These are phyloP conservation scores for Fistulinella cinereoalba DNA, from an alignment of 1,284 basidiomycete genomes.

Conservation along the genomic window DNA sequence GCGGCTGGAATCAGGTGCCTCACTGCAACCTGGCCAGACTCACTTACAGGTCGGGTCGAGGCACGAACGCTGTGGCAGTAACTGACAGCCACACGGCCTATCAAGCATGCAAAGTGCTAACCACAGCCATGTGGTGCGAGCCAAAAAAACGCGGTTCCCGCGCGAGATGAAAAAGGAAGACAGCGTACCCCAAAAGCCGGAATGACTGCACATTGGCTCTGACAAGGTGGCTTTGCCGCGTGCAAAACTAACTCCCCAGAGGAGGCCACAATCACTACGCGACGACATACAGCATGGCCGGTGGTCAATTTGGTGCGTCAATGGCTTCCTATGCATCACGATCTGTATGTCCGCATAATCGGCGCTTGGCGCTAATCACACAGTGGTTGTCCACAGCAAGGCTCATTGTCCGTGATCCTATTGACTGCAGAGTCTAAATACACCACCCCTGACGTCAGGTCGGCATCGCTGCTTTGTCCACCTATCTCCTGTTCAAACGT, in stretches of 20 bases:
- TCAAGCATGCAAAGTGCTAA: constrained; percentile 2
- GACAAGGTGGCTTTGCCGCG: no score
- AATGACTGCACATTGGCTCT: no score
- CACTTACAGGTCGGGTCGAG: not conserved
- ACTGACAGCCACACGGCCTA: not conserved
- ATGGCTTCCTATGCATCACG: constrained; percentile 3
- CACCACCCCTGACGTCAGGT: constrained; percentile 16
- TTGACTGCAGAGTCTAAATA: constrained; percentile 22
- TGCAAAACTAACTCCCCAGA: no score
- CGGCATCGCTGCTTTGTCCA: constrained; percentile 16
- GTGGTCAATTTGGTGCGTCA: not conserved
- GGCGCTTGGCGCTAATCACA: constrained; percentile 5
- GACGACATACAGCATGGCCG: constrained; percentile 27
- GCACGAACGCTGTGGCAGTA: constrained; percentile 2
- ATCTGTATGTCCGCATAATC: not conserved
- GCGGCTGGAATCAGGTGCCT: not conserved
- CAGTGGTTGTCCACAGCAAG: constrained; percentile 3
- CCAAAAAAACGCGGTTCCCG: constrained; percentile 3
- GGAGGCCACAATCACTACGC: no score
- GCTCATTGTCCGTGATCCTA: constrained; percentile 16
- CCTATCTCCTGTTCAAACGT: constrained; percentile 4
- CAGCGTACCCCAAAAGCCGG: not conserved
- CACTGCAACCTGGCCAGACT: not conserved
- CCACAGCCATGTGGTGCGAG: constrained; percentile 1
- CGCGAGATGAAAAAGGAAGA: not conserved